A percentile compares a stretch with the other conserved stretches of the same genome.
Evolutionary conservation across 768 basidiomycete species (phyloP).

Genomic region (Boletus rufocinnamomeus): DNA sequence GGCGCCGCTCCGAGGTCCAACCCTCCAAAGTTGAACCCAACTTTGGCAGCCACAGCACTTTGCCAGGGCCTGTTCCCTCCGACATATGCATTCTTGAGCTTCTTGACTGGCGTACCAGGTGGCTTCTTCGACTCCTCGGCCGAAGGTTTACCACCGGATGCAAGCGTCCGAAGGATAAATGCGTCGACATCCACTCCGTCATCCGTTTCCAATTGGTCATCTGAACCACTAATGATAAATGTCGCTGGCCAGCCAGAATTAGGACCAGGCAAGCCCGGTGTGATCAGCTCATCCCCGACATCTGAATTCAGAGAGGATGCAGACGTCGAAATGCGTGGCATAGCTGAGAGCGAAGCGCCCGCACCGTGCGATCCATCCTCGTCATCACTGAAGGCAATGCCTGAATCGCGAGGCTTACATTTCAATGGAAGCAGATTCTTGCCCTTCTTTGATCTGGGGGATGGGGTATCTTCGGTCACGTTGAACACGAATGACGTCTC

Average conservation of each 20-base stretch:
- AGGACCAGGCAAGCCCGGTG: conserved; percentile 59
- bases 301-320: conserved; percentile 62
- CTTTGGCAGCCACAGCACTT: conserved; percentile 72
- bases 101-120: conserved; percentile 85
- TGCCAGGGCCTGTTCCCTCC: conserved; percentile 72
- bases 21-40: conserved; percentile 51
- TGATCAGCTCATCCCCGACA: conserved; percentile 65
- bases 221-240: conserved; percentile 40
- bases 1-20: conserved; percentile 40
- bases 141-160: conserved; percentile 54
- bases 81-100: conserved; percentile 58
- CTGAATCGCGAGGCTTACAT: conserved; percentile 71
- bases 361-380: conserved; percentile 36
- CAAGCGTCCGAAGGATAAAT: conserved; percentile 72
- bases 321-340: conserved; percentile 64
- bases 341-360: conserved; percentile 32
- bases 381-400: conserved; percentile 63
- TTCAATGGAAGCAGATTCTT: conserved; percentile 56
- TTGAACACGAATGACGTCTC: conserved; percentile 59
- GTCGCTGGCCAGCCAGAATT: conserved; percentile 66
- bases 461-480: conserved; percentile 58
- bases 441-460: conserved; percentile 43
- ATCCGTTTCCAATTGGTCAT: conserved; percentile 35
- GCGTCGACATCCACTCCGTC: conserved; percentile 56
- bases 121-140: conserved; percentile 54